Base-by-base conservation (phyloP, 2,329 filamentous ascomycete species). In the Metarhizium anisopliae region DNA sequence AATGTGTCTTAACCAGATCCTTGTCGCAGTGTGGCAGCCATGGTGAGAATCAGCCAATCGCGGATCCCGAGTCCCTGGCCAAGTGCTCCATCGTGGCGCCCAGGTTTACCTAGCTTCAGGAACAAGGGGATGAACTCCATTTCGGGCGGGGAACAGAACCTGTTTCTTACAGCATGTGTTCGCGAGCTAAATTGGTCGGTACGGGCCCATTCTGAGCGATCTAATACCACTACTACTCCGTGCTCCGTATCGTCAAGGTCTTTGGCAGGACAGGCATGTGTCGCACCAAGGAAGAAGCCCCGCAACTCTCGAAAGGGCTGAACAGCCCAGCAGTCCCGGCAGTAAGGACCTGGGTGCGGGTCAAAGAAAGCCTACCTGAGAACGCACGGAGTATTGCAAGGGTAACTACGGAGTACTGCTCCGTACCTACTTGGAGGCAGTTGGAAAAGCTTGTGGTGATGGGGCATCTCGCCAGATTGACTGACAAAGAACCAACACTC, bases 221-320 rank as follows among this genome's bases (percentile, higher is more conserved):
- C 36, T 53, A 47, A 47, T 47, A 49, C 16, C 40, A 43, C 45
- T 30, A 42, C 20, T 25, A 25, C 20, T 25, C 20, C 20, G 20
- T 25, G 3, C 20, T 25, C 20, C 20, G 25, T 25, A 25, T 25
- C 25, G 25, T 25, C 40, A 32, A 18, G n/a, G 38, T 16, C 38
- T 16, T 14, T 10, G 20, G 42, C 18, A 47, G 11, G 51, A 54
- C n/a, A 51, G 47, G 38, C 35, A 30, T 36, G 10, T 51, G 55
- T 56, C 55, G 55, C 55, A 56, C 51, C 51, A 56, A 13, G 32
- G 38, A 20, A 11, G 36, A 43, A 25, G 47, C 25, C 45, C 13
- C 11, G 38, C 11, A 36, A 8, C 8, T 11, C 35, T 36, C 35
- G 35, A 36, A 13, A 8, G 7, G 35, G 13, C 35, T 13, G 35